Percentiles rank a stretch among this genome's conserved stretches.
These are phyloP conservation scores for Gynostemma pentaphyllum DNA, from an alignment of 306 rosid genomes.

Conservation along the genomic window DNA sequence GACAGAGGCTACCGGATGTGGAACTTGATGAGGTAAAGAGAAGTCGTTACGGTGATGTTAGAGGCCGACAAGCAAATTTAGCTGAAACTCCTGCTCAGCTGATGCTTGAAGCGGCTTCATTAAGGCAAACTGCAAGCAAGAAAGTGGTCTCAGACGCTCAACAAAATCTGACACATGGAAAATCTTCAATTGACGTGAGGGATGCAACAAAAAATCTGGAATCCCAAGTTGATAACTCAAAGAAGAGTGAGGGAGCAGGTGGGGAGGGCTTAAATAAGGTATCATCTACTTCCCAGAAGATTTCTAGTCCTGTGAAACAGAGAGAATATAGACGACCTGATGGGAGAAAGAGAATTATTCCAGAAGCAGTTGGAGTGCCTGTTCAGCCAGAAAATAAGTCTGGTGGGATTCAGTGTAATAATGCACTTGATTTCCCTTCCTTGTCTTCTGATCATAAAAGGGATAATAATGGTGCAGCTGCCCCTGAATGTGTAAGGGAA, in stretches of 20 bases:
- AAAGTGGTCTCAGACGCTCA: constrained; percentile 52
- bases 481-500: constrained; percentile 39
- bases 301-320: constrained; percentile 88
- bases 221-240: constrained; percentile 45
- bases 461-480: constrained; percentile 35
- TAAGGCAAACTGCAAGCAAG: constrained; percentile 53
- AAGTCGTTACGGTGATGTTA: constrained; percentile 89
- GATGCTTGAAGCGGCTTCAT: constrained; percentile 86
- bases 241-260: constrained; percentile 41
- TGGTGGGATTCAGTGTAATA: constrained; percentile 40
- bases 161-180: constrained; percentile 37
- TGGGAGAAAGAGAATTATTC: constrained; percentile 95
- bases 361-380: constrained; percentile 92
- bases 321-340: constrained; percentile 95
- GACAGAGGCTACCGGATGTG: constrained; percentile 59
- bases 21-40: constrained; percentile 85
- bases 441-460: constrained; percentile 38
- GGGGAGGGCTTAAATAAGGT: constrained; percentile 47
- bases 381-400: constrained; percentile 59
- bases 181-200: constrained; percentile 34
- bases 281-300: constrained; percentile 34
- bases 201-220: constrained; percentile 37
- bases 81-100: constrained; percentile 94
- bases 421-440: constrained; percentile 51
- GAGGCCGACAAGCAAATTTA: constrained; percentile 74